A percentile compares a stretch with the other conserved stretches of the same genome.
These are phyloP conservation scores for Mediolabrus comicus DNA, from an alignment of 108 stramenopile genomes.

Conservation along the genomic window DNA sequence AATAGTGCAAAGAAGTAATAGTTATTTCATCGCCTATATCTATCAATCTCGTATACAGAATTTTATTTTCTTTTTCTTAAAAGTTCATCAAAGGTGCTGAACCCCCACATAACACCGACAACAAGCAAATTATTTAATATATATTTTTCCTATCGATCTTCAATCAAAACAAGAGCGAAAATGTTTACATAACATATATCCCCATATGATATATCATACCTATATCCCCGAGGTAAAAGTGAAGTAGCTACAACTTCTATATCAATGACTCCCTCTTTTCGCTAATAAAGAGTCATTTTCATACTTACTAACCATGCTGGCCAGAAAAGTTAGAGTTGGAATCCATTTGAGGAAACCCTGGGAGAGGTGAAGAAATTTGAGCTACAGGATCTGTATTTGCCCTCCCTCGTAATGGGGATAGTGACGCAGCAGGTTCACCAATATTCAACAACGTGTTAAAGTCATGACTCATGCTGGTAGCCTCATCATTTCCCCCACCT, in stretches of 20 bases:
- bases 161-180: no score
- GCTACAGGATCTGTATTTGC: constrained; percentile 44
- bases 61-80: not conserved
- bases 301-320: no score
- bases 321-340: no score
- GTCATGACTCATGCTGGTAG: constrained; percentile 27
- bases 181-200: not conserved
- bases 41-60: not conserved
- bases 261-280: not conserved
- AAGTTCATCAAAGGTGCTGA: not conserved
- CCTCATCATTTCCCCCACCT: constrained; percentile 13
- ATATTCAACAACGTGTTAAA: constrained; percentile 39
- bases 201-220: not conserved
- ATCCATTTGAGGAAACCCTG: not conserved
- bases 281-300: not conserved
- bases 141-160: no score
- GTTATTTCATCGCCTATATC: not conserved
- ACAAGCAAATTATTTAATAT: not conserved
- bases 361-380: not conserved
- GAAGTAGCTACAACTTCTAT: not conserved
- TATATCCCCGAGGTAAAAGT: not conserved
- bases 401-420: constrained; percentile 21
- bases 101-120: constrained; percentile 1
- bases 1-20: constrained; percentile 2
- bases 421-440: constrained; percentile 23